phyloP scores from a whole-genome alignment of 371 early-diverging fungal species.

The Saksenaea vasiformis region DNA sequence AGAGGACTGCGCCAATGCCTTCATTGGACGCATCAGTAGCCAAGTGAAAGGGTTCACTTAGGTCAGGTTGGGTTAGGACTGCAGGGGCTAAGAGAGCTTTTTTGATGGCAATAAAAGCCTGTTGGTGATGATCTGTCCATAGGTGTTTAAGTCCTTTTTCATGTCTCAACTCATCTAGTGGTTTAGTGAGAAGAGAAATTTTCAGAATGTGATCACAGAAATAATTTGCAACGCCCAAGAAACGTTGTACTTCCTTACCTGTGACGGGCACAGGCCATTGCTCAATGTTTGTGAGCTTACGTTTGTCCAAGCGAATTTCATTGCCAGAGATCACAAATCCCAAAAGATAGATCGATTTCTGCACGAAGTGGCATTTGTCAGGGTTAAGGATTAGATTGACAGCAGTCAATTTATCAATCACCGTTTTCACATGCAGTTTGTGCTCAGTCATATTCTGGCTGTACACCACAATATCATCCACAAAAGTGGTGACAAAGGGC shows the following conservation, averaged over 20 bases:
- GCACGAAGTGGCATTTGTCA: no score
- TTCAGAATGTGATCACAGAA: slow-evolving; percentile 24
- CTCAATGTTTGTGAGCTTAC: no score
- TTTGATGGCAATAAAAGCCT: slow-evolving; percentile 15
- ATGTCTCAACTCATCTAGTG: slow-evolving; percentile 24
- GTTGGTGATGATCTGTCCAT: slow-evolving; percentile 14
- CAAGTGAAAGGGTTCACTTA: slow-evolving; percentile 24
- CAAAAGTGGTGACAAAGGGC: no score
- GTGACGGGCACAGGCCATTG: no score
- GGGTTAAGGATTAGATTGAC: no score
- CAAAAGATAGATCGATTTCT: no score
- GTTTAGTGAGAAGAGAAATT: slow-evolving; percentile 15
- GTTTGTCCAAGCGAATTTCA: no score
- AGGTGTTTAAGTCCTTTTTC: background rate
- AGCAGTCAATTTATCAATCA: no score
- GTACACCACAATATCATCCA: no score
- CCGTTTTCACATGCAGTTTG: no score
- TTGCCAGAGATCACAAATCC: no score
- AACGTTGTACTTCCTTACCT: slow-evolving; percentile 18
- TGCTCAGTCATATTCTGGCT: no score
- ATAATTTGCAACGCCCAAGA: slow-evolving; percentile 23
- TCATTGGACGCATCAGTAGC: slow-evolving; percentile 44
- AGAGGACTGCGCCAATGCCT: slow-evolving; percentile 39
- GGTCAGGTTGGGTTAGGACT: slow-evolving; percentile 23
- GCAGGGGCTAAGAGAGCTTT: background rate